Percentiles rank a stretch among this genome's conserved stretches.
phyloP scores from a whole-genome alignment of 1,139 yeast genomes.

The Hyphopichia burtonii region DNA sequence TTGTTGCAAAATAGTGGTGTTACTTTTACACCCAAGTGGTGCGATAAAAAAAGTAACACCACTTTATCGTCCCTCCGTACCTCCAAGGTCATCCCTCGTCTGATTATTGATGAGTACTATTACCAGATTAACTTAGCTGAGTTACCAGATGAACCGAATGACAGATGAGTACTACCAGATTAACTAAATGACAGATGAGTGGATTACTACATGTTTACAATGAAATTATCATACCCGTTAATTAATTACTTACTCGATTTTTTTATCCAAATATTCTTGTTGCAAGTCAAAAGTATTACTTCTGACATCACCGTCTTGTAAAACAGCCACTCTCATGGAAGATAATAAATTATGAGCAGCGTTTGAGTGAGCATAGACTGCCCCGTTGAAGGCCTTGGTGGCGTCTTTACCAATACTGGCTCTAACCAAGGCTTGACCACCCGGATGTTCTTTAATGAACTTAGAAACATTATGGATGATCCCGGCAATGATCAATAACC shows the following conservation, averaged over 20 bases:
- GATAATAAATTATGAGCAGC: conserved; percentile 97
- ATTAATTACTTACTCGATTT: conserved; percentile 14
- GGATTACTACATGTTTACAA: too few species aligned
- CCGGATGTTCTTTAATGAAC: conserved; percentile 93
- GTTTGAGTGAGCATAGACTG: conserved; percentile 93
- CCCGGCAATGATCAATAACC: conserved; percentile 82
- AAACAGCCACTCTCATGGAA: conserved; percentile 93
- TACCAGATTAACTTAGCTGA: not conserved
- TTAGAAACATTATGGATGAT: conserved; percentile 89
- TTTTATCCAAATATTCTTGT: conserved; percentile 48
- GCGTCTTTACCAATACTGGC: conserved; percentile 96
- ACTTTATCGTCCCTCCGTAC: conserved; percentile 2
- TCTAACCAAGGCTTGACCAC: conserved; percentile 86
- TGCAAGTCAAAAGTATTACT: conserved; percentile 54
- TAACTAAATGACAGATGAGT: too few species aligned
- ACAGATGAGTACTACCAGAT: too few species aligned
- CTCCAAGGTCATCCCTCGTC: too few species aligned
- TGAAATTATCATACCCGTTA: too few species aligned
- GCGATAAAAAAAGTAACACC: conserved; percentile 5
- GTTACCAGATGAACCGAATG: too few species aligned
- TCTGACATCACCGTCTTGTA: conserved; percentile 60
- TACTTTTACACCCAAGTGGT: not conserved
- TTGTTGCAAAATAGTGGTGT: not conserved
- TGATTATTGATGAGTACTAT: too few species aligned
- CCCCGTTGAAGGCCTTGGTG: conserved; percentile 96